These are phyloP conservation scores for Podospora sp. DNA, from an alignment of 495 filamentous ascomycete species.

Conservation along the genomic window DNA sequence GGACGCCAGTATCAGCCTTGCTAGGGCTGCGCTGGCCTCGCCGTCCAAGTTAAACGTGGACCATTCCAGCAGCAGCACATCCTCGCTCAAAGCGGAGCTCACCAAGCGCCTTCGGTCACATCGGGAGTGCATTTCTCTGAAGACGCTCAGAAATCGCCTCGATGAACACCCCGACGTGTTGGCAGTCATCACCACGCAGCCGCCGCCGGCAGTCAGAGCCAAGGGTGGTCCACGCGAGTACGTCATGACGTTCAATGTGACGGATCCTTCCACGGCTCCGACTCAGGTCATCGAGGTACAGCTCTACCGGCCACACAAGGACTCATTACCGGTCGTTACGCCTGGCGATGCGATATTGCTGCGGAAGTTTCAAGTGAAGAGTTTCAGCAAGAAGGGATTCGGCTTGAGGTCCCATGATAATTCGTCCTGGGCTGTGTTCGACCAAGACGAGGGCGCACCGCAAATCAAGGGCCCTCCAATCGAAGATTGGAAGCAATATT, in stretches of 20 bases:
- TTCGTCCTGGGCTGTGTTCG: slow-evolving; percentile 67
- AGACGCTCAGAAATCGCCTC: slow-evolving; percentile 60
- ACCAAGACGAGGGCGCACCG: slow-evolving; percentile 35
- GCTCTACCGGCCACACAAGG: slow-evolving; percentile 73
- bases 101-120: slow-evolving; percentile 58
- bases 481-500: slow-evolving; percentile 44
- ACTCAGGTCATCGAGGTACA: slow-evolving; percentile 59
- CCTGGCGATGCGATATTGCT: slow-evolving; percentile 79
- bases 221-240: slow-evolving; percentile 71
- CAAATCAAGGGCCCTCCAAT: slow-evolving; percentile 52
- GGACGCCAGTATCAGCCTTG: slow-evolving; percentile 30
- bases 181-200: slow-evolving; percentile 63
- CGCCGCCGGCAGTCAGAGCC: slow-evolving; percentile 58
- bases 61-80: slow-evolving; percentile 19
- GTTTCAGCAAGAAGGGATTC: slow-evolving; percentile 51
- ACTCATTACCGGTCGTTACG: slow-evolving; percentile 66
- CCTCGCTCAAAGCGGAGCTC: slow-evolving; percentile 43
- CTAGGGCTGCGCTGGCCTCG: slow-evolving; percentile 29
- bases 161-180: slow-evolving; percentile 63
- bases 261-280: slow-evolving; percentile 62
- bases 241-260: slow-evolving; percentile 67
- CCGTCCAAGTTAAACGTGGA: slow-evolving; percentile 22
- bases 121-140: slow-evolving; percentile 70
- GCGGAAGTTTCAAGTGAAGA: slow-evolving; percentile 68
- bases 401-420: slow-evolving; percentile 47